phyloP scores from a whole-genome alignment of 2,329 filamentous ascomycete genomes.

The Calonectria pauciramosa region DNA sequence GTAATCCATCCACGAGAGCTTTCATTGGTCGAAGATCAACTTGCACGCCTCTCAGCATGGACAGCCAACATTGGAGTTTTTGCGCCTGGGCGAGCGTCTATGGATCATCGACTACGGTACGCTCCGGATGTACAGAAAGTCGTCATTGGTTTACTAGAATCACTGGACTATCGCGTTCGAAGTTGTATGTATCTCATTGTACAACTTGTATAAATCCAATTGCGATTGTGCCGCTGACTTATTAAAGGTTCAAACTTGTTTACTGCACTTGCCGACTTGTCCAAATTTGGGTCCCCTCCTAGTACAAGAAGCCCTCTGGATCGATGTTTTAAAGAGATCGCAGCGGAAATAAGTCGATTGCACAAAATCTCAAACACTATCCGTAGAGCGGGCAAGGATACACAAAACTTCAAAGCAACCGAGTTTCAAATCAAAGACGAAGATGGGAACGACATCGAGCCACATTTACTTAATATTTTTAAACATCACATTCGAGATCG shows the following conservation, averaged over 20 bases:
- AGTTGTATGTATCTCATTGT: conserved; percentile 8
- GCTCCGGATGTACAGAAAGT: conserved; percentile 24
- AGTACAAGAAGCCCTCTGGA: too few relatives aligned
- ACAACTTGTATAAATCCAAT: not conserved
- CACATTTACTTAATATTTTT: not conserved
- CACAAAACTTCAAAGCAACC: conserved; percentile 12
- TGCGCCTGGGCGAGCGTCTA: not conserved
- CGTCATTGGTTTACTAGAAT: conserved; percentile 27
- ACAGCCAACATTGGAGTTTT: conserved; percentile 31
- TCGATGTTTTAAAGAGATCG: not conserved
- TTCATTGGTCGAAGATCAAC: conserved; percentile 33
- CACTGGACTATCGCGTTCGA: conserved; percentile 19
- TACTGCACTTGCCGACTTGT: too few relatives aligned
- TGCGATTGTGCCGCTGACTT: not conserved
- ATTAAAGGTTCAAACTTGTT: not conserved
- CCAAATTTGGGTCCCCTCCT: too few relatives aligned
- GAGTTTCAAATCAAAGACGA: conserved; percentile 22
- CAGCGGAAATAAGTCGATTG: not conserved
- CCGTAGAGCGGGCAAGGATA: conserved; percentile 23
- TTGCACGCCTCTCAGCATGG: conserved; percentile 36
- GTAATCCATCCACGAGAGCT: conserved; percentile 14
- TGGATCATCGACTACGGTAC: conserved; percentile 34
- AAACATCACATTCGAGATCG: conserved; percentile 7
- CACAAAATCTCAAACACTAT: conserved; percentile 19
- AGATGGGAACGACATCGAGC: conserved; percentile 22